Evolutionary conservation across 352 stramenopile genomes (phyloP), one percentile per base, ranked within the genome.

Genomic region (Phytophthora pseudosyringae): DNA sequence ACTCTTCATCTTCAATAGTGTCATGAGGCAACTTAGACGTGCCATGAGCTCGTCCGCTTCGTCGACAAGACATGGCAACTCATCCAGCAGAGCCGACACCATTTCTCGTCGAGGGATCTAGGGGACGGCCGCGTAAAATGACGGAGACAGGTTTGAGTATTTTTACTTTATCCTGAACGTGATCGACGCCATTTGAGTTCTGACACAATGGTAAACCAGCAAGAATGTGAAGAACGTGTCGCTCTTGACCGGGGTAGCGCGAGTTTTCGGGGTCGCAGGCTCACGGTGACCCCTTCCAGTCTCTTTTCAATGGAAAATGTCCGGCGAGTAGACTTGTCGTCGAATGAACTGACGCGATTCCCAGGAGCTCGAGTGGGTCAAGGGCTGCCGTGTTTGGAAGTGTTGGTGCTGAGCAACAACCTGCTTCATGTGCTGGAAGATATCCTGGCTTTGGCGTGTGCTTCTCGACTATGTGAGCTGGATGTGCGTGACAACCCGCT

Each of bases 371-470:
- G 79, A 16, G 53, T 92, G 15, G 73, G 72, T 1, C 49, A 33
- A 7, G 71, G 81, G 33, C 46, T 94, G 32, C 68, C 70, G 28
- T 72, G 52, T 2, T 67, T 92, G 25, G 73, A 90, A 44, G 63
- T 86, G 25, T 43, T 94, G n/a, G 33, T 71, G 25, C 55, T 92
- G 10, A 70, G 72, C 11, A 56, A 75, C 39, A 94, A 94, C 50
- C 28, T 88, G 3, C 63, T 94, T 6, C 80, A 80, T 36, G 67
- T 86, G 2, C 62, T 94, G 3, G 81, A 94, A 64, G 85, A 92
- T 44, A 49, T 94, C 3, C 36, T 92, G 4, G 78, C 70, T 3
- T 67, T 94, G 26, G 77, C 80, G 1, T 35, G 45, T 0, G 58
- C 69, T 1, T 71, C 78, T 41, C 64, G 80, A n/a, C 54, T 94